Evolutionary conservation across 495 filamentous ascomycete species (phyloP), one percentile per base, ranked within the genome.

Genomic region (Evansstolkia leycettana): DNA sequence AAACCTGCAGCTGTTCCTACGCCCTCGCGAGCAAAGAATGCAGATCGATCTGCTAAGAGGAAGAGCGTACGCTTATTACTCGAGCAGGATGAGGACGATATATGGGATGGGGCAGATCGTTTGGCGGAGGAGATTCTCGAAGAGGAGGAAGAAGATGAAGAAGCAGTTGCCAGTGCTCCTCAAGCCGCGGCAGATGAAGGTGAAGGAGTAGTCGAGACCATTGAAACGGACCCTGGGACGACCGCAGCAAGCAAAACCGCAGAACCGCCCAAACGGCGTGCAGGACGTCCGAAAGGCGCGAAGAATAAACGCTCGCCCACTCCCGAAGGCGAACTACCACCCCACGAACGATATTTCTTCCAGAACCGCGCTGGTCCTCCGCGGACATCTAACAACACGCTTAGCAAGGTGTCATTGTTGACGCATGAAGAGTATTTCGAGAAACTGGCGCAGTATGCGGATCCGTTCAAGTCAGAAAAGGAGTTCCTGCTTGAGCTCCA

Each of bases 391-490:
- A 82, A 80, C 49, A 90, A 86, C 45, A 94, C 73, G 10, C 66
- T 96, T 6, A 69, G 81, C 2, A 80, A 84, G 27, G 62, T 89
- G 15, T 58, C 72, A 4, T 64, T 92, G 14, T 73, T 96, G 27
- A 84, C 79, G 14, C 87, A 94, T 46, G 87, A 95, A 38, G 83
- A 94, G 45, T 96, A 90, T 57, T 92, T 90, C 47, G 69, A 75
- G 24, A 53, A 83, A 25, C 62, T 84, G 15, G 70, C 69, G 11
- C 61, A 74, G 18, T 78, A 80, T 43, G 47, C 67, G 37, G 82
- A 92, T 44, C 76, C 76, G 0, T 90, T 92, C 51, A 61, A 62
- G 18, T 57, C 70, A n/a, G 80, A 87, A 34, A 72, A 80, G 43
- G 59, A 73, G 12, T 78, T 80, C 37, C 67, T 98, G 17, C 65